Evolutionary conservation across 2,329 filamentous ascomycete species (phyloP).

Genomic region (Colletotrichum tamarilloi): DNA sequence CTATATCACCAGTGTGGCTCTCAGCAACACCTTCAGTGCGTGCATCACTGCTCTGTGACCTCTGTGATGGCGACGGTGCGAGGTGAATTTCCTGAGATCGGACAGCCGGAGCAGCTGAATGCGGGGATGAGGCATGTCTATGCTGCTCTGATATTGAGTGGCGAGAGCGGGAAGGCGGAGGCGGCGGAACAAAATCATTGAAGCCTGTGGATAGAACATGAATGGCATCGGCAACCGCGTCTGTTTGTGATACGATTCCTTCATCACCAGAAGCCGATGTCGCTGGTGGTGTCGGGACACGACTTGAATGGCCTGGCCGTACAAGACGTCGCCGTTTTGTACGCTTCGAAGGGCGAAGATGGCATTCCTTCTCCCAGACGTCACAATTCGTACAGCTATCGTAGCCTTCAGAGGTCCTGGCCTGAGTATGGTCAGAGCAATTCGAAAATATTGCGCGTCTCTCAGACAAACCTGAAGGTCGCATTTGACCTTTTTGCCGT

Average conservation of each 20-base stretch:
- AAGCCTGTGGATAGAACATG: not conserved
- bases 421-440: constrained; percentile 5
- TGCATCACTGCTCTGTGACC: constrained; percentile 17
- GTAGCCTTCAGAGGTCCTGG: constrained; percentile 39
- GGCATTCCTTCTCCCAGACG: constrained; percentile 41
- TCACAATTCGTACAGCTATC: constrained; percentile 44
- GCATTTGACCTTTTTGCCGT: constrained; percentile 50
- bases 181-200: not conserved
- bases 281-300: not conserved
- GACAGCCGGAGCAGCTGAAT: not conserved
- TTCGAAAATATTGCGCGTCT: not conserved
- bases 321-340: constrained; percentile 37
- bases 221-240: not conserved
- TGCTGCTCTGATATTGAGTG: not conserved
- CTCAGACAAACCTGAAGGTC: constrained; percentile 42
- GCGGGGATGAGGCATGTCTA: not conserved
- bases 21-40: constrained; percentile 36
- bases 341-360: constrained; percentile 43
- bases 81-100: not conserved
- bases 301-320: not conserved
- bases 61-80: constrained; percentile 18
- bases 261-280: constrained; percentile 12
- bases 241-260: not conserved
- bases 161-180: not conserved
- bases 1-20: constrained; percentile 46